Percentiles rank a stretch among this genome's conserved stretches.
Evolutionary conservation across 2,329 filamentous ascomycete genomes (phyloP).

Genomic region (Ophiocordyceps australis): DNA sequence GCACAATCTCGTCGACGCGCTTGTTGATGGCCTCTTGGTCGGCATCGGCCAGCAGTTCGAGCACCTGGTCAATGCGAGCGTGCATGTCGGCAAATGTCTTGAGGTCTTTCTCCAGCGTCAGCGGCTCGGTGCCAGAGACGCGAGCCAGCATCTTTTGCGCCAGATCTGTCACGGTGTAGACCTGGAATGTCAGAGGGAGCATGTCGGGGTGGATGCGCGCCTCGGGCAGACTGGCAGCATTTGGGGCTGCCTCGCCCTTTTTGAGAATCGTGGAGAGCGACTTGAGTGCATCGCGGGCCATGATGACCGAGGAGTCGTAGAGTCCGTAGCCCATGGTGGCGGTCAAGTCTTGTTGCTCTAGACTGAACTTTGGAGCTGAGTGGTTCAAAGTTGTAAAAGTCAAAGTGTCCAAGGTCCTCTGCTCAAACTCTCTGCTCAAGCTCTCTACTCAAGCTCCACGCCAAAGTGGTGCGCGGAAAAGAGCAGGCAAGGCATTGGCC

Average conservation of each 20-base stretch:
- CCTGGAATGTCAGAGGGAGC: slow-evolving; percentile 22
- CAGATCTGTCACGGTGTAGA: slow-evolving; percentile 12
- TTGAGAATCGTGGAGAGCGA: slow-evolving; percentile 15
- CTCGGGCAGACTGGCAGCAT: slow-evolving; percentile 11
- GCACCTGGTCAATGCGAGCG: slow-evolving; percentile 12
- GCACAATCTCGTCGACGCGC: slow-evolving; percentile 9
- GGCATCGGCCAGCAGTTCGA: slow-evolving; percentile 12
- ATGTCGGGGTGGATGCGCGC: slow-evolving; percentile 21
- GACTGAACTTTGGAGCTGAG: too few species aligned
- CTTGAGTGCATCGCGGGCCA: slow-evolving; percentile 12
- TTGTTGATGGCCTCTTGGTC: slow-evolving; percentile 15
- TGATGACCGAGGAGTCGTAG: slow-evolving; percentile 19
- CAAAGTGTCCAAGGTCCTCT: background rate
- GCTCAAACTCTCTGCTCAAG: too few species aligned
- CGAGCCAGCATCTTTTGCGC: slow-evolving; percentile 14
- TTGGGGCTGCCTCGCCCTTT: slow-evolving; percentile 15
- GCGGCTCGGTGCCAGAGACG: slow-evolving; percentile 12
- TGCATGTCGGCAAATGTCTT: slow-evolving; percentile 15
- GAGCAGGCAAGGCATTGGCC: background rate
- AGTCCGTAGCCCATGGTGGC: slow-evolving; percentile 19
- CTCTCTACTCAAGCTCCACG: too few species aligned
- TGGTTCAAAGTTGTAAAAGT: background rate
- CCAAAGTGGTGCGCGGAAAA: background rate
- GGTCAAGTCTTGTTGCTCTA: too few species aligned
- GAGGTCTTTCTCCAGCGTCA: slow-evolving; percentile 9